Percentiles rank a stretch among this genome's conserved stretches.
Conservation (phyloP, 352 stramenopile genomes). For the Phytophthora hibernalis region DNA sequence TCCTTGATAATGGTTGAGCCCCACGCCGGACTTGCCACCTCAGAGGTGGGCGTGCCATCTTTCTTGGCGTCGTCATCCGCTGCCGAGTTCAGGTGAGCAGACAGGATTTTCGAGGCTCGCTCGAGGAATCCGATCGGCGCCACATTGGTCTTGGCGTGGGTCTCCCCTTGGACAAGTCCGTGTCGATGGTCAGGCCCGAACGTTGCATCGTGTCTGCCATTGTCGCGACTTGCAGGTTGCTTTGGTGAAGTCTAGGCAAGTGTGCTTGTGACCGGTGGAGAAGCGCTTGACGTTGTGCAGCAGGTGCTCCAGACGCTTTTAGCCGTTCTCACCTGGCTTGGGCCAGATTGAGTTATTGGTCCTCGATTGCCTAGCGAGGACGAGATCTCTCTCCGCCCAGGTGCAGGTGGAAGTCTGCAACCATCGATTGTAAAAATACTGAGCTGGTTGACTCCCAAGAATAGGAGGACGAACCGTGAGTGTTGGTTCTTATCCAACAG, state of each 20-base stretch:
- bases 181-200: slow-evolving; percentile 64
- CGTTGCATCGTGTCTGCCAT: slow-evolving; percentile 67
- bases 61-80: slow-evolving; percentile 32
- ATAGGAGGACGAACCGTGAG: slow-evolving; percentile 19
- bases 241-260: slow-evolving; percentile 34
- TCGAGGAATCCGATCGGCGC: slow-evolving; percentile 54
- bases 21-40: slow-evolving; percentile 47
- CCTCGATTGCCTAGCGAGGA: slow-evolving; percentile 13
- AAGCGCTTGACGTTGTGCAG: slow-evolving; percentile 12
- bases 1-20: slow-evolving; percentile 70
- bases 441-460: slow-evolving; percentile 3
- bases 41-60: slow-evolving; percentile 20
- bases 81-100: slow-evolving; percentile 27
- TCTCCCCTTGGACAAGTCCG: slow-evolving; percentile 37
- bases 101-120: slow-evolving; percentile 70
- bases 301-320: slow-evolving; percentile 7
- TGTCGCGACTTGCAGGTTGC: slow-evolving; percentile 5
- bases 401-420: slow-evolving; percentile 2
- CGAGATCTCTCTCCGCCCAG: slow-evolving; percentile 14
- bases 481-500: slow-evolving; percentile 15
- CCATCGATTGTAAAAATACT: slow-evolving; percentile 19
- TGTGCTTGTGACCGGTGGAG: slow-evolving; percentile 26
- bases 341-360: slow-evolving; percentile 15
- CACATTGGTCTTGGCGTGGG: slow-evolving; percentile 29
- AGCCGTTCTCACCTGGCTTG: neutral